Conservation (phyloP, 169 alveolate genomes). For the Ichthyophthirius multifiliis region DNA sequence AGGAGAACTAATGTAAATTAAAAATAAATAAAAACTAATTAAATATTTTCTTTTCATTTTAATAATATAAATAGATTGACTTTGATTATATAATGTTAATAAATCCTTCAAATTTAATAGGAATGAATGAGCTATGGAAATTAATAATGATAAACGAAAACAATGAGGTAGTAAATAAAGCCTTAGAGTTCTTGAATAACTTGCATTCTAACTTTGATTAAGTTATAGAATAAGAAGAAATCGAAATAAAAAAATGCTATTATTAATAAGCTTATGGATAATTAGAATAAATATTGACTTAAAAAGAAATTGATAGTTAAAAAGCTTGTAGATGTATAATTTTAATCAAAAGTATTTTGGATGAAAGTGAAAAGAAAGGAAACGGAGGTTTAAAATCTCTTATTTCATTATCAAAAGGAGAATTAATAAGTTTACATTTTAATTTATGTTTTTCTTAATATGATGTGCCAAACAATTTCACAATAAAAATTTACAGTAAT, state of each 20-base stretch:
- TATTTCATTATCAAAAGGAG: slow-evolving; percentile 63
- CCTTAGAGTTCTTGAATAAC: slow-evolving; percentile 38
- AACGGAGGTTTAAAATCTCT: slow-evolving; percentile 79
- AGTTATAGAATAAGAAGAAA: neutral
- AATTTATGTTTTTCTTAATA: slow-evolving; percentile 21
- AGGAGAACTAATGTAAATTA: neutral
- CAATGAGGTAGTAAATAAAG: slow-evolving; percentile 35
- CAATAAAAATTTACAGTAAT: slow-evolving; percentile 42
- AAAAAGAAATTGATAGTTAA: slow-evolving; percentile 27
- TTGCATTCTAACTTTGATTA: neutral
- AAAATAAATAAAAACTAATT: neutral
- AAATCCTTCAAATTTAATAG: slow-evolving; percentile 47
- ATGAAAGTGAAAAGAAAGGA: slow-evolving; percentile 77
- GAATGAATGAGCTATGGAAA: slow-evolving; percentile 55
- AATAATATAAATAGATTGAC: neutral
- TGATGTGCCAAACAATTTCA: slow-evolving; percentile 43
- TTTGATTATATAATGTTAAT: neutral
- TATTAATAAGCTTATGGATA: slow-evolving; percentile 10
- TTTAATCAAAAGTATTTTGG: slow-evolving; percentile 49
- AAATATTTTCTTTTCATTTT: neutral
- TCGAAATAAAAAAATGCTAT: slow-evolving; percentile 17
- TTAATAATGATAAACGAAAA: slow-evolving; percentile 23
- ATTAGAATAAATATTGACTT: neutral
- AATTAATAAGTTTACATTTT: slow-evolving; percentile 32
- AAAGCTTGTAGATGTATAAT: slow-evolving; percentile 38